These are phyloP conservation scores for Grigorovia transvaalensis DNA, from an alignment of 805 yeast species.

Conservation along the genomic window DNA sequence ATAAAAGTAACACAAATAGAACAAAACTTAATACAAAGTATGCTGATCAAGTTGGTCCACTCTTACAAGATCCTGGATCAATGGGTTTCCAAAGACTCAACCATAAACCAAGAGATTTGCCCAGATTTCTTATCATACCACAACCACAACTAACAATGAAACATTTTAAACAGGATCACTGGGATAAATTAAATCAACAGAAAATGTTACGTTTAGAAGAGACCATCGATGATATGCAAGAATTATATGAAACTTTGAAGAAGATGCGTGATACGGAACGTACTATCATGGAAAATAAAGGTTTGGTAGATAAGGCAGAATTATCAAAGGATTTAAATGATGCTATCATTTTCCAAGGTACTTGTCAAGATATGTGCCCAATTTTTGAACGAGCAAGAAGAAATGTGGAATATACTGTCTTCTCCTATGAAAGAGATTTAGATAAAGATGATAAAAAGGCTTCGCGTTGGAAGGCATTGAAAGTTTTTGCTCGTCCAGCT, in stretches of 20 bases:
- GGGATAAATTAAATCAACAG: conserved; percentile 72
- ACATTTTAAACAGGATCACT: conserved; percentile 34
- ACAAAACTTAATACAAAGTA: neutral
- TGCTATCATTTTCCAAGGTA: conserved; percentile 79
- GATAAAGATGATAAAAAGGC: conserved; percentile 41
- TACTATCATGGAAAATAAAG: conserved; percentile 62
- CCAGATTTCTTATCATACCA: conserved; percentile 31
- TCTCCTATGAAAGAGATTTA: conserved; percentile 57
- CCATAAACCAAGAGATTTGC: conserved; percentile 23
- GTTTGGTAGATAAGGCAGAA: conserved; percentile 81
- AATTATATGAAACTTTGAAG: conserved; percentile 66
- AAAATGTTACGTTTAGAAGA: conserved; percentile 45
- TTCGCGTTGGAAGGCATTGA: conserved; percentile 54
- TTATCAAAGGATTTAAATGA: conserved; percentile 72
- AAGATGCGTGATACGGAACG: conserved; percentile 68
- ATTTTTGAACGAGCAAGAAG: conserved; percentile 83
- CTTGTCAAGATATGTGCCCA: conserved; percentile 94
- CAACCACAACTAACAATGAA: conserved; percentile 28
- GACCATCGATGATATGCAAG: conserved; percentile 48
- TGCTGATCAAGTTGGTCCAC: conserved; percentile 15
- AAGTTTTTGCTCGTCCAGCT: conserved; percentile 92
- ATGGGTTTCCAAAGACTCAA: conserved; percentile 13
- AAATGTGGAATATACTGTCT: conserved; percentile 77
- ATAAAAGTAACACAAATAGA: neutral
- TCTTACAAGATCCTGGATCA: conserved; percentile 14